These are phyloP conservation scores for Wolfiporia cocos DNA, from an alignment of 1,284 basidiomycete species.

Conservation along the genomic window DNA sequence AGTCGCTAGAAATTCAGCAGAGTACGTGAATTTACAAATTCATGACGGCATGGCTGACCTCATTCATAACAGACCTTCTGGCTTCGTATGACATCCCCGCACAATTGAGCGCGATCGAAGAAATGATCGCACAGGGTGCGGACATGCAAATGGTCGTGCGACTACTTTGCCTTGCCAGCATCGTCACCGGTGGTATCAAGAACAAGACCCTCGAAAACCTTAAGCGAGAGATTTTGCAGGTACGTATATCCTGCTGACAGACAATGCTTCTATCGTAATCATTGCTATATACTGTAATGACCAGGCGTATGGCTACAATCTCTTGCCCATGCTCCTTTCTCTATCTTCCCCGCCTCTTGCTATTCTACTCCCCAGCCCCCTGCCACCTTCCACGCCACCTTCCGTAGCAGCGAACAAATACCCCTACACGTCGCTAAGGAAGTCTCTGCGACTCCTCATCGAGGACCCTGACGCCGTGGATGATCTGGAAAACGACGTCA, in stretches of 20 bases:
- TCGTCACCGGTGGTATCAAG: constrained; percentile 85
- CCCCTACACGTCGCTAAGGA: constrained; percentile 71
- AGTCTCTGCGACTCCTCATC: constrained; percentile 86
- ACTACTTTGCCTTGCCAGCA: constrained; percentile 80
- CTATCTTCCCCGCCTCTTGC: constrained; percentile 71
- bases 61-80: constrained; percentile 67
- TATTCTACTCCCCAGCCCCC: constrained; percentile 57
- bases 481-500: constrained; percentile 87
- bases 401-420: constrained; percentile 45
- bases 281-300: constrained; percentile 8
- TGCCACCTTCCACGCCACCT: constrained; percentile 43
- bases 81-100: constrained; percentile 79
- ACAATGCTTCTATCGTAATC: constrained; percentile 4
- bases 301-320: constrained; percentile 89
- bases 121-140: constrained; percentile 79
- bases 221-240: constrained; percentile 90
- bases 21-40: constrained; percentile 44
- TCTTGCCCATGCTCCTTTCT: constrained; percentile 80
- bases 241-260: constrained; percentile 22
- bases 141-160: constrained; percentile 76
- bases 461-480: constrained; percentile 79
- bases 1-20: constrained; percentile 92
- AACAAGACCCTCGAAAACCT: constrained; percentile 81
- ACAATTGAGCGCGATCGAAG: constrained; percentile 81
- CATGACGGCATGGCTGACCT: background rate